phyloP scores from a whole-genome alignment of 2,329 filamentous ascomycete genomes.

The Penicillium sp. region DNA sequence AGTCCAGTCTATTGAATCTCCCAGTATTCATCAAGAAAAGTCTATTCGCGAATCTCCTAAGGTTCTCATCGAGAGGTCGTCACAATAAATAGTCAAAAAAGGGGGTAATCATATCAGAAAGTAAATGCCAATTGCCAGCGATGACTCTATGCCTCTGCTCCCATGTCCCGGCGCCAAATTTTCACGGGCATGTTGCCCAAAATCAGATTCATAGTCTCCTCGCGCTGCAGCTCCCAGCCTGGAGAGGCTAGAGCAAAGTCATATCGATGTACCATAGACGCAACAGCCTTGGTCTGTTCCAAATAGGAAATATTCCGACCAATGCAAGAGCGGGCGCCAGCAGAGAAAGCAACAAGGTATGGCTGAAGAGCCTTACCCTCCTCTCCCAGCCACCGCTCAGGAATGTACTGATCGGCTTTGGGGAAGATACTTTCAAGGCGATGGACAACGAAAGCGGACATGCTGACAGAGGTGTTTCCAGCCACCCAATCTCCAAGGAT shows the following conservation, averaged over 20 bases:
- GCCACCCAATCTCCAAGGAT: slow-evolving; percentile 54
- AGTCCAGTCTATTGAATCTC: neutral
- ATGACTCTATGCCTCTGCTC: slow-evolving; percentile 7
- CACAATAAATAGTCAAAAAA: neutral
- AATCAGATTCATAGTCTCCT: slow-evolving; percentile 37
- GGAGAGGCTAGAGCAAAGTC: slow-evolving; percentile 34
- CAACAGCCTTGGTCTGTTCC: slow-evolving; percentile 47
- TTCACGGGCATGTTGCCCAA: slow-evolving; percentile 38
- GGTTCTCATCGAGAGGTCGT: neutral
- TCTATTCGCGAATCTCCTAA: neutral
- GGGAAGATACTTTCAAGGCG: slow-evolving; percentile 45
- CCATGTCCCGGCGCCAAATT: slow-evolving; percentile 32
- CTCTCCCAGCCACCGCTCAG: slow-evolving; percentile 50
- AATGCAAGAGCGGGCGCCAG: slow-evolving; percentile 47
- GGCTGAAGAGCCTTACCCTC: slow-evolving; percentile 45
- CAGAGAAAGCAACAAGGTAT: slow-evolving; percentile 47
- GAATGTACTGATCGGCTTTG: slow-evolving; percentile 43
- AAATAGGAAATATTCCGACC: slow-evolving; percentile 50
- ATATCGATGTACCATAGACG: slow-evolving; percentile 35
- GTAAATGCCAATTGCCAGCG: neutral
- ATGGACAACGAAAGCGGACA: slow-evolving; percentile 48
- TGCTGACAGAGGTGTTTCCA: slow-evolving; percentile 49
- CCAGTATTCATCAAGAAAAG: neutral
- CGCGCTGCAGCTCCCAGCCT: slow-evolving; percentile 30
- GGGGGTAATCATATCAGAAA: slow-evolving; percentile 4